Conservation (phyloP, 495 filamentous ascomycete genomes). For the Sphaerosporella brunnea region DNA sequence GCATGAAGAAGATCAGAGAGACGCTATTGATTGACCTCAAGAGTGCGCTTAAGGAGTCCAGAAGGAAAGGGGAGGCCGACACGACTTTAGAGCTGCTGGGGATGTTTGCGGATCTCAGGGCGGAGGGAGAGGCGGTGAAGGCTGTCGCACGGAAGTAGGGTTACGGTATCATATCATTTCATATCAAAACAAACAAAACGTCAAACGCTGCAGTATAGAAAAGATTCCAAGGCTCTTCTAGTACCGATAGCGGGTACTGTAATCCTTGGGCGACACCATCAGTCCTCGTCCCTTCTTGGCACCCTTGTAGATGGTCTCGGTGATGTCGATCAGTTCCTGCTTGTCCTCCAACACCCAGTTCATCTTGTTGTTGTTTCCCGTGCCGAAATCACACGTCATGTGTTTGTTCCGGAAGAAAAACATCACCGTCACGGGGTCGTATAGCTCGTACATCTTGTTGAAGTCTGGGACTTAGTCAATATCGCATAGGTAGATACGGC, state of each 20-base stretch:
- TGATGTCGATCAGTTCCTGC: slow-evolving; percentile 95
- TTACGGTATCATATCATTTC: not conserved
- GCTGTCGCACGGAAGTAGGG: slow-evolving; percentile 30
- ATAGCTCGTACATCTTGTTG: slow-evolving; percentile 68
- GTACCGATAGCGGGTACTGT: slow-evolving; percentile 24
- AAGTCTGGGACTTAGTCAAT: slow-evolving; percentile 92
- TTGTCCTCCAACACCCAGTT: slow-evolving; percentile 98
- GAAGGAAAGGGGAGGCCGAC: slow-evolving; percentile 32
- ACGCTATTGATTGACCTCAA: slow-evolving; percentile 72
- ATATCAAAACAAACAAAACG: not conserved
- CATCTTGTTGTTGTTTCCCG: slow-evolving; percentile 95
- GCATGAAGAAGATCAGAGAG: slow-evolving; percentile 45
- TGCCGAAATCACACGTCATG: slow-evolving; percentile 98
- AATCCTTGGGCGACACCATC: slow-evolving; percentile 83
- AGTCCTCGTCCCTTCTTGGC: slow-evolving; percentile 93
- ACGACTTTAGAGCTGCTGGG: slow-evolving; percentile 51
- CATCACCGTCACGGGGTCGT: slow-evolving; percentile 44
- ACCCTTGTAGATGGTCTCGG: slow-evolving; percentile 93
- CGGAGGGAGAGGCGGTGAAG: slow-evolving; percentile 56
- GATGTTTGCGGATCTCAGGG: slow-evolving; percentile 62
- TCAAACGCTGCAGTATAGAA: not conserved
- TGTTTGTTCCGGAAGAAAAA: slow-evolving; percentile 99
- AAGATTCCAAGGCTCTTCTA: slow-evolving; percentile 7
- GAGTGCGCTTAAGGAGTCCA: slow-evolving; percentile 58
- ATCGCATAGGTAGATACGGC: slow-evolving; percentile 96